Percentiles rank a stretch among this genome's conserved stretches.
Conservation (phyloP, 768 basidiomycete species). For the Boletus sp. region DNA sequence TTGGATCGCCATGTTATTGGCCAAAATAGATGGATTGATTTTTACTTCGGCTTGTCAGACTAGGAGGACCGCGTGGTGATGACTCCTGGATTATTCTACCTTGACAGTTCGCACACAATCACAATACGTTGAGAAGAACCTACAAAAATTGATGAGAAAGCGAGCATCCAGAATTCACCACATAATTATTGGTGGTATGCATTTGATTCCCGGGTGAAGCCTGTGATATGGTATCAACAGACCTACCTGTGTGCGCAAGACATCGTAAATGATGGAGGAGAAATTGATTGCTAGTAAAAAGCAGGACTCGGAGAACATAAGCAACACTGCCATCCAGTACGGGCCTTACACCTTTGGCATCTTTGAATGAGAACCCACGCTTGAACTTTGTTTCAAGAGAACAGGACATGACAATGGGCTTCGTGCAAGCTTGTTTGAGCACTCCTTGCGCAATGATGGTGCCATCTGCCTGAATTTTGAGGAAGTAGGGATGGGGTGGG, state of each 20-base stretch:
- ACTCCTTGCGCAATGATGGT: constrained; percentile 75
- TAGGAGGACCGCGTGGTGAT: neutral
- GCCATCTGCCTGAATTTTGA: constrained; percentile 96
- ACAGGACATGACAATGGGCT: constrained; percentile 69
- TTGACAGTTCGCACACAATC: neutral
- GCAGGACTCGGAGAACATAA: neutral
- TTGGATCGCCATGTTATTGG: constrained; percentile 2
- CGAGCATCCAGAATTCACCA: neutral
- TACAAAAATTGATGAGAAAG: neutral
- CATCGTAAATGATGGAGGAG: neutral
- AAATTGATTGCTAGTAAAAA: neutral
- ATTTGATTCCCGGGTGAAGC: neutral
- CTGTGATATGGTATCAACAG: neutral
- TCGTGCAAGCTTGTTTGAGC: constrained; percentile 79
- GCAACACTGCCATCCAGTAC: constrained; percentile 38
- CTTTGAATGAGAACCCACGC: constrained; percentile 78
- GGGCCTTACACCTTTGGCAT: constrained; percentile 56
- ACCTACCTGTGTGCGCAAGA: neutral
- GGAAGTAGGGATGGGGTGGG: constrained; percentile 86
- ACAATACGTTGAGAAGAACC: neutral
- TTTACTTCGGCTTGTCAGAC: neutral
- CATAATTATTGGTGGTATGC: neutral
- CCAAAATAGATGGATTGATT: neutral
- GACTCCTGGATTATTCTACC: too few relatives aligned
- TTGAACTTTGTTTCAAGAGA: constrained; percentile 74